A percentile compares a stretch with the other conserved stretches of the same genome.
phyloP scores from a whole-genome alignment of 192 early-diverging fungal species.

The Umbelopsis vinacea region DNA sequence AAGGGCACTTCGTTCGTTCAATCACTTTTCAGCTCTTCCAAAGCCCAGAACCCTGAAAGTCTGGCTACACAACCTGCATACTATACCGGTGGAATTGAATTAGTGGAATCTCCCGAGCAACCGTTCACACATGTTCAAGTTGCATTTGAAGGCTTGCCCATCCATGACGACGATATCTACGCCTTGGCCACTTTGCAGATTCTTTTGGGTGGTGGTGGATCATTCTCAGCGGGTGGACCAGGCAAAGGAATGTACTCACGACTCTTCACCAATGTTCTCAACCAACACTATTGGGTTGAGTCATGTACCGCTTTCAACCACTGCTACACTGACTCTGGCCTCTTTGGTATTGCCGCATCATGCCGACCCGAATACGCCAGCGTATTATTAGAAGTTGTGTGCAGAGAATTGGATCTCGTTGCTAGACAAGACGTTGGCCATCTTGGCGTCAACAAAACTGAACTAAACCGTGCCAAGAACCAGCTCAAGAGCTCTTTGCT shows the following conservation, averaged over 20 bases:
- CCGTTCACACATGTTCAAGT: constrained; percentile 88
- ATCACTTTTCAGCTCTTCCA: constrained; percentile 31
- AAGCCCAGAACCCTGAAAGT: constrained; percentile 10
- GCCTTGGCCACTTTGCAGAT: constrained; percentile 88
- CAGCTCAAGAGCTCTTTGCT: constrained; percentile 91
- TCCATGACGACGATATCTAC: constrained; percentile 90
- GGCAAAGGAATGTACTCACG: constrained; percentile 99
- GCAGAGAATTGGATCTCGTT: constrained; percentile 79
- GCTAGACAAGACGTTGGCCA: constrained; percentile 47
- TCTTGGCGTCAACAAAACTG: constrained; percentile 54
- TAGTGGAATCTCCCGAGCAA: constrained; percentile 70
- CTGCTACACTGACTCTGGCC: constrained; percentile 86
- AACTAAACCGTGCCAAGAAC: constrained; percentile 91
- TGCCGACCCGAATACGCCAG: constrained; percentile 79
- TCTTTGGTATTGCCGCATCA: constrained; percentile 92
- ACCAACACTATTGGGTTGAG: constrained; percentile 94
- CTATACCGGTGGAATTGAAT: constrained; percentile 84
- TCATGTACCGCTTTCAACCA: constrained; percentile 92
- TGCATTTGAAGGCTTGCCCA: constrained; percentile 84
- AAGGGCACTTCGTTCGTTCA: constrained; percentile 29
- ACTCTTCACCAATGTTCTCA: constrained; percentile 93
- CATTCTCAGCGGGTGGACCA: constrained; percentile 96
- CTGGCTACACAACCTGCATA: constrained; percentile 54
- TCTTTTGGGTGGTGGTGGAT: constrained; percentile 94
- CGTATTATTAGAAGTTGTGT: constrained; percentile 79